Evolutionary conservation across 2,329 filamentous ascomycete genomes (phyloP).

Genomic region (Trichoderma arundinaceum): DNA sequence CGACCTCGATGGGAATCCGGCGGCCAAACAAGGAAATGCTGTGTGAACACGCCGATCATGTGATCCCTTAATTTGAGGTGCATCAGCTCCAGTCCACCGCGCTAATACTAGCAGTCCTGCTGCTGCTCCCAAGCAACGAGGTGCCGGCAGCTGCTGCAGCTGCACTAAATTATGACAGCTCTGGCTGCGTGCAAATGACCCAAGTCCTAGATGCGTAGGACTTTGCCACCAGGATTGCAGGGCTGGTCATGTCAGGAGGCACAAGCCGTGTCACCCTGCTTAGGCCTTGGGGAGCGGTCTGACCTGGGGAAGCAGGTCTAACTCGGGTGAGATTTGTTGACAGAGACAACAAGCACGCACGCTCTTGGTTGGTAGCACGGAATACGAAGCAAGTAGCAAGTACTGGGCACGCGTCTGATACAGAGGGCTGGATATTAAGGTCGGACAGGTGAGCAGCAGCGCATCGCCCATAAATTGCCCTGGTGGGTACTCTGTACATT

Average conservation of each 20-base stretch:
- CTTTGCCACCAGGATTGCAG: slow-evolving; percentile 28
- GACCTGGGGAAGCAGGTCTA: slow-evolving; percentile 23
- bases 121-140: slow-evolving; percentile 1
- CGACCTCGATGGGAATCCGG: not conserved
- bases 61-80: slow-evolving; percentile 22
- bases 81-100: not conserved
- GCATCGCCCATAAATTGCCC: not conserved
- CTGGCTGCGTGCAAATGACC: not conserved
- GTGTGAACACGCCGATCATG: slow-evolving; percentile 19
- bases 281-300: slow-evolving; percentile 30
- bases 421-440: not conserved
- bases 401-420: not conserved
- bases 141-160: too few relatives aligned
- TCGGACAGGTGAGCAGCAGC: not conserved
- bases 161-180: slow-evolving; percentile 23
- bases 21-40: slow-evolving; percentile 8
- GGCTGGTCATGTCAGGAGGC: slow-evolving; percentile 31
- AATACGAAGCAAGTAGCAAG: slow-evolving; percentile 15
- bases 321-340: not conserved
- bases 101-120: too few relatives aligned
- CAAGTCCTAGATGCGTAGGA: slow-evolving; percentile 31
- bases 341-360: slow-evolving; percentile 1
- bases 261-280: slow-evolving; percentile 31
- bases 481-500: too few relatives aligned
- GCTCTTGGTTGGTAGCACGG: slow-evolving; percentile 1